A percentile compares a stretch with the other conserved stretches of the same genome.
Evolutionary conservation across 1,284 basidiomycete species (phyloP).

Genomic region (Ustilago bromivora): DNA sequence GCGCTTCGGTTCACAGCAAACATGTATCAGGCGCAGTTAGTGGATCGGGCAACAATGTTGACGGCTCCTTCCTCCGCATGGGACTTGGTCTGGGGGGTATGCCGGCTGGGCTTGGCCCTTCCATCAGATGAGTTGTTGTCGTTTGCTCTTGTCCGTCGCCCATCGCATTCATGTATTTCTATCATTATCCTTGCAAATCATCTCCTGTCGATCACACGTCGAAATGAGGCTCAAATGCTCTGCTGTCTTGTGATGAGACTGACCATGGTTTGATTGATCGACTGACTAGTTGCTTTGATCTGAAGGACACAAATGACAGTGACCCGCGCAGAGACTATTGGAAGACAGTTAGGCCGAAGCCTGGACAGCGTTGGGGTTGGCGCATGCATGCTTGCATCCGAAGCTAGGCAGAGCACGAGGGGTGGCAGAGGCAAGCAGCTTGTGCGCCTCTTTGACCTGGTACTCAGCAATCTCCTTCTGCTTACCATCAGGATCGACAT

Average conservation of each 20-base stretch:
- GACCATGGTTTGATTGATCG: neutral
- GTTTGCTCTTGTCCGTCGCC: neutral
- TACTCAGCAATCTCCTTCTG: slow-evolving; percentile 56
- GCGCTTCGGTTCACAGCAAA: slow-evolving; percentile 34
- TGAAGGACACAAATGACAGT: neutral
- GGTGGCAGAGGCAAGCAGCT: slow-evolving; percentile 24
- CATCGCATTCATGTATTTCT: slow-evolving; percentile 30
- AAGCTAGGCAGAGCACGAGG: slow-evolving; percentile 22
- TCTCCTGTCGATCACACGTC: neutral
- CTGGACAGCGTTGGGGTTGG: slow-evolving; percentile 13
- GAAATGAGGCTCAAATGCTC: neutral
- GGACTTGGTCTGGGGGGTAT: slow-evolving; percentile 33
- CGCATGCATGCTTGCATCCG: slow-evolving; percentile 23
- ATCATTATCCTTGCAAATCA: slow-evolving; percentile 4
- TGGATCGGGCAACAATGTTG: slow-evolving; percentile 27
- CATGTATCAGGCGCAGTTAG: slow-evolving; percentile 40
- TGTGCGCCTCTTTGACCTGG: slow-evolving; percentile 54
- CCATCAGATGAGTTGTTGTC: slow-evolving; percentile 18
- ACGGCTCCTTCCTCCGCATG: slow-evolving; percentile 38
- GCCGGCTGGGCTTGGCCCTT: slow-evolving; percentile 23
- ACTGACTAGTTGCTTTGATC: neutral
- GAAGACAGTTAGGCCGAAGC: slow-evolving; percentile 17
- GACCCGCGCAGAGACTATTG: neutral
- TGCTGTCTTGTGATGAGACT: neutral
- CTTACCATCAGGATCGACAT: slow-evolving; percentile 54